Evolutionary conservation across 352 stramenopile species (phyloP).

Genomic region (Phytophthora colocasiae): DNA sequence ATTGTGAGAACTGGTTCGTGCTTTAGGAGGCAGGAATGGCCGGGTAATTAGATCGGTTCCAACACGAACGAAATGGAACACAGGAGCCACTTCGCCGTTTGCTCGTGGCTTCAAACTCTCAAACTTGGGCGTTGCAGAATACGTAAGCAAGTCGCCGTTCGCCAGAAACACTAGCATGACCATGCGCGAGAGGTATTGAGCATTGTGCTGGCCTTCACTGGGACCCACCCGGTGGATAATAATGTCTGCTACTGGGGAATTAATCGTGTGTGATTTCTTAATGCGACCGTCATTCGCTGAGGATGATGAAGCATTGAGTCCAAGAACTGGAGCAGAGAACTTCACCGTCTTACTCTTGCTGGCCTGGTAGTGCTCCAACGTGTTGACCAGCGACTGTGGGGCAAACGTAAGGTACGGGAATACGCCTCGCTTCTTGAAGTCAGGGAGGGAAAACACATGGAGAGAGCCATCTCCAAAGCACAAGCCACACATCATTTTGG

Average conservation of each 20-base stretch:
- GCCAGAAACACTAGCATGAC: constrained; percentile 86
- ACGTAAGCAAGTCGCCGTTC: constrained; percentile 87
- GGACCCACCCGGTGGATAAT: constrained; percentile 82
- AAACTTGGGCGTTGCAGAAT: constrained; percentile 64
- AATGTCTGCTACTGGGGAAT: constrained; percentile 86
- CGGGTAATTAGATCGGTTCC: constrained; percentile 81
- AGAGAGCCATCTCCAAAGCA: constrained; percentile 86
- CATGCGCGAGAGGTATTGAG: constrained; percentile 80
- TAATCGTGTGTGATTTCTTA: constrained; percentile 83
- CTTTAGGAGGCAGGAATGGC: constrained; percentile 69
- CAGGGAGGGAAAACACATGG: constrained; percentile 82
- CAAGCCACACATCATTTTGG: constrained; percentile 82
- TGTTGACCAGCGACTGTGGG: constrained; percentile 80
- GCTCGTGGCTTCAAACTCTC: constrained; percentile 32
- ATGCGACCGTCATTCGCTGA: constrained; percentile 80
- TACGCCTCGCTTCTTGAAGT: constrained; percentile 82
- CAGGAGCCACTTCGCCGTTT: constrained; percentile 22
- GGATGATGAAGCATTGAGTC: constrained; percentile 73
- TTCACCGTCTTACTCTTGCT: constrained; percentile 66
- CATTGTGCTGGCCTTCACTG: constrained; percentile 74
- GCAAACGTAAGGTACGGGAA: constrained; percentile 88
- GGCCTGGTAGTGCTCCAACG: constrained; percentile 66
- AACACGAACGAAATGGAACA: constrained; percentile 75
- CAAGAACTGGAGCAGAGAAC: constrained; percentile 63
- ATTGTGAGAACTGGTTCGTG: constrained; percentile 57